Base-by-base conservation (phyloP, 345 rosid genomes). In the Anacardium occidentale region DNA sequence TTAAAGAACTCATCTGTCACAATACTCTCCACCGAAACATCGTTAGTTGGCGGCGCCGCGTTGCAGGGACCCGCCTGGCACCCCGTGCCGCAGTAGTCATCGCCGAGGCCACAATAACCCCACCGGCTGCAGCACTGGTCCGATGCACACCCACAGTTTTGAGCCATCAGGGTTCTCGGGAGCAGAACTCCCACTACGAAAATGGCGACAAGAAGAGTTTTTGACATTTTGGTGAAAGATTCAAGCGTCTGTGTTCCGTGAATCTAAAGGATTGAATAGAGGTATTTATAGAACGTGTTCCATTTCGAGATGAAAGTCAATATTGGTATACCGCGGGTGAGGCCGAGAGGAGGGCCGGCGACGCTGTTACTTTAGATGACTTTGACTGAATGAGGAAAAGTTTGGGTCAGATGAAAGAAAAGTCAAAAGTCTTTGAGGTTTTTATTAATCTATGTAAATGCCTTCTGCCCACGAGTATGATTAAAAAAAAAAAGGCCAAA, bases 1-100 rank as follows among this genome's bases (percentile, higher is more conserved):
- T 83, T 62, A 72, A 90, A 88, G 87, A 90, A 90, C 7, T 74
- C 77, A 3, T 78, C 75, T 0, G 88, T 85, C 21, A 85, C 92
- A 29, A 82, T 74, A 54, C 58, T 63, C 1, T 75, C 74, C 24
- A 90, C 85, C 21, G 89, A 78, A 0, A 71, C 84, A 47, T 64
- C 81, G 44, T 81, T 75, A 0, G 81, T 66, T 0, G 86, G 58
- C 4, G 90, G 79, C 10, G 88, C 78, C 8, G 81, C 76, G 58
- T 63, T 68, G 29, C 89, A 90, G 40, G 95, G 92, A 2, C 90
- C 92, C 62, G 77, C 74, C 52, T 75, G 82, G 74, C 89, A 85
- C n/a, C 92, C 84, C 0, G 73, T 6, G 2, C 84, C 82, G 7
- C 84, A 81, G 73, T 69, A 81, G 14, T 69, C 72, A 3, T 26